These are phyloP conservation scores for Calonectria montana DNA, from an alignment of 2,329 filamentous ascomycete species.

Conservation along the genomic window DNA sequence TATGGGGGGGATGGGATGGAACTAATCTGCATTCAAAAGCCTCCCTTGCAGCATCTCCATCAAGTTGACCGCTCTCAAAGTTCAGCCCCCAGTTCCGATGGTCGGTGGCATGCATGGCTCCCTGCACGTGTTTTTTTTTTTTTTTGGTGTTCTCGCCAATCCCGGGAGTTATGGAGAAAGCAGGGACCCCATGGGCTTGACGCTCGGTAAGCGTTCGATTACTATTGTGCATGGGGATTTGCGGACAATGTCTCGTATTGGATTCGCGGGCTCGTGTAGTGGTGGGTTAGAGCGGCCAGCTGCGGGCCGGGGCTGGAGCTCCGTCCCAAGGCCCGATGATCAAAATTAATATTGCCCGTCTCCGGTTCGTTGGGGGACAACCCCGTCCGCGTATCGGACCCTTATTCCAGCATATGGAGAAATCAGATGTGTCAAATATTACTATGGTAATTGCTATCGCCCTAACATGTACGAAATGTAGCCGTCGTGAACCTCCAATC, in stretches of 20 bases:
- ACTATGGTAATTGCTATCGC: background rate
- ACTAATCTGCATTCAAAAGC: background rate
- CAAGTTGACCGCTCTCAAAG: background rate
- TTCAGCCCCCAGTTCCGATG: background rate
- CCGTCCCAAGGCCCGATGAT: background rate
- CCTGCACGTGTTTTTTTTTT: background rate
- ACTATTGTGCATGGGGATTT: background rate
- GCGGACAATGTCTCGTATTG: background rate
- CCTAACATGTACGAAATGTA: background rate
- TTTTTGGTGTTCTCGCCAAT: background rate
- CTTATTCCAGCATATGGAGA: background rate
- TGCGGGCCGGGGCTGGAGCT: conserved; percentile 7
- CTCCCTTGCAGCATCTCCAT: background rate
- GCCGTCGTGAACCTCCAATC: background rate
- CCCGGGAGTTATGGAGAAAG: background rate
- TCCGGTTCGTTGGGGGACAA: background rate
- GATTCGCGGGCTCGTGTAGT: background rate
- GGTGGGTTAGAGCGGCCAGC: conserved; percentile 11
- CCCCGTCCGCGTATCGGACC: background rate
- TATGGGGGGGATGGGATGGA: background rate
- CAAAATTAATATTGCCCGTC: background rate
- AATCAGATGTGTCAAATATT: background rate
- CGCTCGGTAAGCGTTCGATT: background rate
- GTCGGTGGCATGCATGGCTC: background rate
- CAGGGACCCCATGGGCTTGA: background rate